Evolutionary conservation across 75 land plant genomes (phyloP), one percentile per base, ranked within the genome.

Genomic region (Selaginella tamariscina): DNA sequence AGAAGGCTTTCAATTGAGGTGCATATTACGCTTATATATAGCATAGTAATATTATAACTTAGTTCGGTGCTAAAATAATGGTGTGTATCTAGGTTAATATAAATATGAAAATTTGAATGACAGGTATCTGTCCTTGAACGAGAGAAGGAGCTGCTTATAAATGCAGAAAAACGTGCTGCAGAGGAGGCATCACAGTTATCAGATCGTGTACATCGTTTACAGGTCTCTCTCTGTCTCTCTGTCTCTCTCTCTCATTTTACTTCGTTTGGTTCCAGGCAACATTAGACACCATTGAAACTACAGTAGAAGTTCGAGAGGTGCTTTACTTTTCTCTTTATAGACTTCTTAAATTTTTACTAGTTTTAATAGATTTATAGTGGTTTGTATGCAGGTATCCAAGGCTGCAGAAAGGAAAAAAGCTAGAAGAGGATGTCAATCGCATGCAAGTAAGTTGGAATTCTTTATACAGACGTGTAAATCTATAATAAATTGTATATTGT

Each of bases 231-330:
- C 22, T 24, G 18, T 18, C 56, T 2, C 9, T 2, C 44, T 67
- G 18, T 67, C n/a, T n/a, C n/a, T n/a, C n/a, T n/a, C n/a, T 59
- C 27, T 32, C 13, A 13, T 18, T 27, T n/a, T n/a, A n/a, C 21
- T 11, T 33, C 30, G 67, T 71, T 69, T n/a, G 26, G 21, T 44
- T 68, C 24, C 82, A 90, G 93, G 84, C 97, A 64, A 78, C 81
- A 65, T 55, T 91, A 54, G 93, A 88, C 72, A 85, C 88, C 11
- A 72, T 85, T 1, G 86, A 88, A 1, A 83, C 73, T 68, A 71
- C 79, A 18, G 79, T 80, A 24, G 86, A 85, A 70, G 80, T 79
- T 73, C 97, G 83, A 66, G 93, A 91, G 91, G 96, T 87, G 79
- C 24, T 24, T 28, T 74, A 24, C 9, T 23, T 23, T 56, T 71